Evolutionary conservation across 495 filamentous ascomycete species (phyloP).

Genomic region (Rhypophila decipiens): DNA sequence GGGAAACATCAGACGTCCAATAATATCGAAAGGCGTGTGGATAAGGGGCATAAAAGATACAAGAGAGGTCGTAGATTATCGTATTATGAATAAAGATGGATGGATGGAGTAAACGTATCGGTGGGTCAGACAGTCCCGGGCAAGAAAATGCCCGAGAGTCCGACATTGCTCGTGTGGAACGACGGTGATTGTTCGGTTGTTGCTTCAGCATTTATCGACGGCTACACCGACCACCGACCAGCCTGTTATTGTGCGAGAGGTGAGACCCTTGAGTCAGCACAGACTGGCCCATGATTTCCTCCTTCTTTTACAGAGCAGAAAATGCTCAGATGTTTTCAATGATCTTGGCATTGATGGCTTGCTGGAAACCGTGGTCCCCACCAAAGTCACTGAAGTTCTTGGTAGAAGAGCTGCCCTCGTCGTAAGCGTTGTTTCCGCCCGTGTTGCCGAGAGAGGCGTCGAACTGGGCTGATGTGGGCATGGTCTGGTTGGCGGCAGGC

Average conservation of each 20-base stretch:
- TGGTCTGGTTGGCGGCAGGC: slow-evolving; percentile 58
- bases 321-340: slow-evolving; percentile 74
- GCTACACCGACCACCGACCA: no score
- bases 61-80: neutral
- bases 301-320: no score
- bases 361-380: slow-evolving; percentile 59
- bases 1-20: neutral
- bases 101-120: no score
- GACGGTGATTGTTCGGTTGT: no score
- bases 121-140: no score
- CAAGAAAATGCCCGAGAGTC: no score
- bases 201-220: no score
- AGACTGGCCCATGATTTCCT: no score
- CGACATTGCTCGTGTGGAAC: no score
- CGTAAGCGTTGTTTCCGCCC: slow-evolving; percentile 17
- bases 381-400: slow-evolving; percentile 38
- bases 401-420: slow-evolving; percentile 7
- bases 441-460: slow-evolving; percentile 16
- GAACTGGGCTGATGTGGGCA: slow-evolving; percentile 44
- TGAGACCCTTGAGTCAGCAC: no score
- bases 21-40: neutral
- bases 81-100: neutral
- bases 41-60: neutral
- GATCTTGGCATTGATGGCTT: slow-evolving; percentile 75
- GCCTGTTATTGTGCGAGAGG: no score